Conservation (phyloP, 495 filamentous ascomycete genomes). For the Trichoderma asperelloides region DNA sequence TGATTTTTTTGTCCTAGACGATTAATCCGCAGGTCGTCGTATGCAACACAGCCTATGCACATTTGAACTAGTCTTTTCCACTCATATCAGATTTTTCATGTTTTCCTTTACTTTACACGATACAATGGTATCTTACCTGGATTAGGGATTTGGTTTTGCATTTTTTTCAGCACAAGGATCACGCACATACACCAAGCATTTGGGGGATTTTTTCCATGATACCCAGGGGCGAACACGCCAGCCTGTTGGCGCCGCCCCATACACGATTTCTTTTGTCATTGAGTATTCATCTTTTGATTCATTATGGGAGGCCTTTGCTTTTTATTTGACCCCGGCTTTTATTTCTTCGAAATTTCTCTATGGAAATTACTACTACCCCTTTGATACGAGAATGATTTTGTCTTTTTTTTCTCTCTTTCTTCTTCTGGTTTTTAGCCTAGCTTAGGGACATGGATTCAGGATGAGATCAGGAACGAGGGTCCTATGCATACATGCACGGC, state of each 20-base stretch:
- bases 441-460: background rate
- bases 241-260: background rate
- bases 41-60: too few relatives aligned
- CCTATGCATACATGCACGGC: slow-evolving; percentile 1
- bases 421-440: too few relatives aligned
- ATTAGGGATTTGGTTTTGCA: background rate
- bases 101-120: background rate
- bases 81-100: background rate
- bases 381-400: background rate
- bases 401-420: too few relatives aligned
- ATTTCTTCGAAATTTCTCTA: background rate
- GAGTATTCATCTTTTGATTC: background rate
- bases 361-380: too few relatives aligned
- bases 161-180: background rate
- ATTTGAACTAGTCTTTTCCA: too few relatives aligned
- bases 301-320: too few relatives aligned
- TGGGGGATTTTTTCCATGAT: slow-evolving; percentile 1
- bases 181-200: slow-evolving; percentile 1
- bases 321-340: background rate
- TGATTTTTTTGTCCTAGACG: too few relatives aligned
- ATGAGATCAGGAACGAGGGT: background rate
- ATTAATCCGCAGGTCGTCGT: too few relatives aligned
- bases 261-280: background rate
- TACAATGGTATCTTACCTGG: background rate
- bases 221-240: slow-evolving; percentile 4